A percentile compares a stretch with the other conserved stretches of the same genome.
phyloP scores from a whole-genome alignment of 768 basidiomycete genomes.

The Pisolithus microcarpus region DNA sequence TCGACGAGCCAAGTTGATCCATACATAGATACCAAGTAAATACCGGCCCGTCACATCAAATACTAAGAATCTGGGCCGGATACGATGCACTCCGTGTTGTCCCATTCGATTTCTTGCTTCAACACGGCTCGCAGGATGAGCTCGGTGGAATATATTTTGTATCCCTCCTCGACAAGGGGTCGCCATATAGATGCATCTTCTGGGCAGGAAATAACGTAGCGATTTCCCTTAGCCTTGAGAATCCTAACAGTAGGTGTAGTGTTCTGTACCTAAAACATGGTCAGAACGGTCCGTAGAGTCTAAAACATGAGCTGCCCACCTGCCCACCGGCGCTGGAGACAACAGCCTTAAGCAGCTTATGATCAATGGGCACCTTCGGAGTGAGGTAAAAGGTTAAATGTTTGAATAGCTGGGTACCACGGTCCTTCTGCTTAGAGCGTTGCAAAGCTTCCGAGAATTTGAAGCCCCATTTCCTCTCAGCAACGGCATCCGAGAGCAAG shows the following conservation, averaged over 20 bases:
- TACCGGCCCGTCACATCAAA: not conserved
- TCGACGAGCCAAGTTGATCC: no score
- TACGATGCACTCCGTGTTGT: constrained; percentile 30
- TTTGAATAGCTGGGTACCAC: constrained; percentile 48
- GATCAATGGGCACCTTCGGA: constrained; percentile 50
- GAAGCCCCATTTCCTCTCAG: constrained; percentile 63
- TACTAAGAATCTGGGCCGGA: constrained; percentile 3
- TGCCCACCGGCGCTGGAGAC: constrained; percentile 65
- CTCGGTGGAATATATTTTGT: constrained; percentile 62
- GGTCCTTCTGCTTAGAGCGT: constrained; percentile 42
- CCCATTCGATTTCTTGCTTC: constrained; percentile 62
- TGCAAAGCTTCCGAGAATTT: constrained; percentile 52
- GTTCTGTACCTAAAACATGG: constrained; percentile 30
- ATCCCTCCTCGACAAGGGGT: constrained; percentile 43
- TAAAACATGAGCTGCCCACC: constrained; percentile 32
- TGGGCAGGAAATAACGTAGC: constrained; percentile 59
- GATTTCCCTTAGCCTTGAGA: constrained; percentile 40
- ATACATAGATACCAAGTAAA: no score
- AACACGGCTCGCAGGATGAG: constrained; percentile 57
- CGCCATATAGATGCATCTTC: constrained; percentile 65
- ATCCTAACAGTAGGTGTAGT: constrained; percentile 50
- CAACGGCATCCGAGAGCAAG: constrained; percentile 49
- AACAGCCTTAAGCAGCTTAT: constrained; percentile 60
- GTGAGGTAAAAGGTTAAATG: constrained; percentile 73
- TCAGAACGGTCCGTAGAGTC: not conserved